Base-by-base conservation (phyloP, 176 grass and related monocot species). In the Urochloa ruziziensis region DNA sequence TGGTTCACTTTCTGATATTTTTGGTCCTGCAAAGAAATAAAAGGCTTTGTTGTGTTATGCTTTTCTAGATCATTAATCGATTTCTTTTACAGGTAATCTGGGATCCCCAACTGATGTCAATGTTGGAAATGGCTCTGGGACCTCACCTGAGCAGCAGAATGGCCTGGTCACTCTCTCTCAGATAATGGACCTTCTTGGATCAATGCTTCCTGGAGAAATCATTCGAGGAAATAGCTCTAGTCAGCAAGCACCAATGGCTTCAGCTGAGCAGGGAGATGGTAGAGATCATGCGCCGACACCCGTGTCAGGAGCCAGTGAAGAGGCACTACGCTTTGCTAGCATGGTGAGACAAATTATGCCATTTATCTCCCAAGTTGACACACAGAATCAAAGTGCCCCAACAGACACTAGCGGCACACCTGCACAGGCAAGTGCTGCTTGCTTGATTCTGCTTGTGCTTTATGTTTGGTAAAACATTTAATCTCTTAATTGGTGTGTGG, bases 341-440 rank as follows among this genome's bases (percentile, higher is more conserved):
- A 89, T 96, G 56, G 85, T 99, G 49, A 81, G 80, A 21, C 83
- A 99, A 68, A 85, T 99, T 85, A 92, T 99, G 93, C 96, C 96
- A 67, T 89, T 90, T 77, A 90, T 99, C 75, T 87, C 91, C 91
- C 82, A 91, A 71, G 70, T 17, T 79, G 88, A 67, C 59, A 79
- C 83, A 74, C 85, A 86, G 53, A 39, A 69, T 67, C 80, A 77
- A 77, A 83, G 75, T 84, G 86, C 47, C 61, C 64, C 86, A 37
- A 25, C 44, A 81, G 81, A 80, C 7, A 64, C 61, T 75, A 68
- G 30, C 65, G 85, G 53, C 35, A 74, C 19, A 40, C 78, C 78
- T 65, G 24, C 62, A 40, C 86, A 82, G 90, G 90, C 60, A 89
- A 88, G 67, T 70, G 23, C 57, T 74, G 65, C 63, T 87, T 70